These are phyloP conservation scores for Boletus sp. DNA, from an alignment of 768 basidiomycete species.

Conservation along the genomic window DNA sequence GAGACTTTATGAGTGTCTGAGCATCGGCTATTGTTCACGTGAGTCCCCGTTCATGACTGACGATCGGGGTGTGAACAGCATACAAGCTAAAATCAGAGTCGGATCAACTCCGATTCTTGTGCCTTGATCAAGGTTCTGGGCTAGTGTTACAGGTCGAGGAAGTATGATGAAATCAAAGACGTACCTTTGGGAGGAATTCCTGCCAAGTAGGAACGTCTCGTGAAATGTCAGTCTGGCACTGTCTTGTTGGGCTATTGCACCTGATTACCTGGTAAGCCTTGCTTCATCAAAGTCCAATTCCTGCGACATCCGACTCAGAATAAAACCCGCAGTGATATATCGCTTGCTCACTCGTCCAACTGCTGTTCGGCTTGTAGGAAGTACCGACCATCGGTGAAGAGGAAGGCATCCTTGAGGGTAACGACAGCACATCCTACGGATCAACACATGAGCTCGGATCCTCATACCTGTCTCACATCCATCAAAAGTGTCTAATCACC, in stretches of 20 bases:
- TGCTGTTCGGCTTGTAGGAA: slow-evolving; percentile 91
- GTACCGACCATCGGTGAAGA: slow-evolving; percentile 96
- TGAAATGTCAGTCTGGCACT: slow-evolving; percentile 8
- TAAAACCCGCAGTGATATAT: neutral
- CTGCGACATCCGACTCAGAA: slow-evolving; percentile 33
- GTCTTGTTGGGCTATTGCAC: slow-evolving; percentile 3
- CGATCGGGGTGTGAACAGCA: slow-evolving; percentile 14
- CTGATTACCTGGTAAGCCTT: slow-evolving; percentile 69
- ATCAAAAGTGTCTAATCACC: slow-evolving; percentile 41
- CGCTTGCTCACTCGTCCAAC: slow-evolving; percentile 62
- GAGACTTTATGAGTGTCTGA: slow-evolving; percentile 52
- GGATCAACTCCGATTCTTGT: slow-evolving; percentile 82
- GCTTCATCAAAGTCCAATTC: slow-evolving; percentile 94
- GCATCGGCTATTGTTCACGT: slow-evolving; percentile 52
- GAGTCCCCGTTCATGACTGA: neutral
- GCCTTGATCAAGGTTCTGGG: slow-evolving; percentile 56
- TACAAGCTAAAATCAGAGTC: slow-evolving; percentile 65
- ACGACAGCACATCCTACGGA: slow-evolving; percentile 70
- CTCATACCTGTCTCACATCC: neutral
- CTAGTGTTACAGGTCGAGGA: neutral
- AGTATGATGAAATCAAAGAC: neutral
- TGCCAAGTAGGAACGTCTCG: slow-evolving; percentile 89
- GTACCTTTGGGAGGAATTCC: slow-evolving; percentile 73
- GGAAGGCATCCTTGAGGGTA: slow-evolving; percentile 62
- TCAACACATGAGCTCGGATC: slow-evolving; percentile 3